phyloP scores from a whole-genome alignment of 176 grass and related monocot genomes.

The Paspalum notatum region DNA sequence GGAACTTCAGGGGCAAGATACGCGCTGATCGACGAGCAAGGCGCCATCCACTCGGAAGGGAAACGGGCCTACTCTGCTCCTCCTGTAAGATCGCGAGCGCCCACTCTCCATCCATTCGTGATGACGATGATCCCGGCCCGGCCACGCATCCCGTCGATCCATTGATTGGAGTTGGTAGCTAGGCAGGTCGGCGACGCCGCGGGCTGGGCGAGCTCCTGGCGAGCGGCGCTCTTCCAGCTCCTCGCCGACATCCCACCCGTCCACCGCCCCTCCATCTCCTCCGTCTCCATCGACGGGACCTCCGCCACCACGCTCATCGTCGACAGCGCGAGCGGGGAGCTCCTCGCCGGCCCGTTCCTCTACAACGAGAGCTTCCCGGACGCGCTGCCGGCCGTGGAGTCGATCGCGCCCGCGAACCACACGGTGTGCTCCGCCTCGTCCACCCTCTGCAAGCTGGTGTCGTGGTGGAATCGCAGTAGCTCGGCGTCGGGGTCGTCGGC shows the following conservation, averaged over 20 bases:
- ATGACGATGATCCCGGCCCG: background rate
- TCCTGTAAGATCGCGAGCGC: slow-evolving; percentile 34
- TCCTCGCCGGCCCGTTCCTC: slow-evolving; percentile 66
- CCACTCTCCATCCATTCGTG: background rate
- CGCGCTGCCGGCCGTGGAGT: slow-evolving; percentile 57
- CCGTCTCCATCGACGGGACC: slow-evolving; percentile 68
- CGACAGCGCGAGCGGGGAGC: slow-evolving; percentile 57
- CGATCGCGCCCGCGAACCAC: slow-evolving; percentile 73
- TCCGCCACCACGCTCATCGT: slow-evolving; percentile 77
- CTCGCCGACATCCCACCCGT: slow-evolving; percentile 38
- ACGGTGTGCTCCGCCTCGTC: slow-evolving; percentile 73
- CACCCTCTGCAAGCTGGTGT: slow-evolving; percentile 85
- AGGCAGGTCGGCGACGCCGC: slow-evolving; percentile 55
- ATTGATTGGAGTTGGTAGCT: slow-evolving; percentile 39
- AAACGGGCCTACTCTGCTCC: slow-evolving; percentile 53
- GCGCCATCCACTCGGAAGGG: slow-evolving; percentile 56
- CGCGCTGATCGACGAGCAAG: slow-evolving; percentile 67
- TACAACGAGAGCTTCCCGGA: slow-evolving; percentile 78
- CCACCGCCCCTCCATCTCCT: slow-evolving; percentile 50
- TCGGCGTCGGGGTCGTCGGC: background rate
- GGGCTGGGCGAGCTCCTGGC: slow-evolving; percentile 64
- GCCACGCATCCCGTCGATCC: background rate
- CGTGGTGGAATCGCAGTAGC: slow-evolving; percentile 55
- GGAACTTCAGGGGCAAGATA: slow-evolving; percentile 83
- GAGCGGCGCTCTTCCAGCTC: slow-evolving; percentile 70